A percentile compares a stretch with the other conserved stretches of the same genome.
These are phyloP conservation scores for Candida mesenterica DNA, from an alignment of 1,139 yeast genomes.

Conservation along the genomic window DNA sequence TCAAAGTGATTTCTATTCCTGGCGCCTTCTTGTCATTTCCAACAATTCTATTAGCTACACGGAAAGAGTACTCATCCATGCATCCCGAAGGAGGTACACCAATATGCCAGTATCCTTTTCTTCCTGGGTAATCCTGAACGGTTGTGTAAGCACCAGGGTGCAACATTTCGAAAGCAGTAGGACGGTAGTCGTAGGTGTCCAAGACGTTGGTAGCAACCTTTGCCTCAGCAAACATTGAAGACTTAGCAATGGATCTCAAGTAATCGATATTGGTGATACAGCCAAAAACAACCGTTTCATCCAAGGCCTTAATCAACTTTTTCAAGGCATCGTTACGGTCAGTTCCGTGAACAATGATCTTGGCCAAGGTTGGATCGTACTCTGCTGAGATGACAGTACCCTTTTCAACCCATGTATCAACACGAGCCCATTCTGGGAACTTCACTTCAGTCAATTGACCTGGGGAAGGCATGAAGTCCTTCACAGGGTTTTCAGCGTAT, in stretches of 20 bases:
- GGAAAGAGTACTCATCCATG: slow-evolving; percentile 89
- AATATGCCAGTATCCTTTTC: slow-evolving; percentile 79
- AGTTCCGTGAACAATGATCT: slow-evolving; percentile 89
- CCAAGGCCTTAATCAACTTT: slow-evolving; percentile 75
- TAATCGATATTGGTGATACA: slow-evolving; percentile 89
- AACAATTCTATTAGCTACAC: slow-evolving; percentile 85
- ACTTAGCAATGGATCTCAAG: slow-evolving; percentile 77
- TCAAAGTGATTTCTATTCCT: slow-evolving; percentile 84
- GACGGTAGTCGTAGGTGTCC: slow-evolving; percentile 76
- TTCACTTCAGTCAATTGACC: slow-evolving; percentile 85
- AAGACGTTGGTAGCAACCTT: slow-evolving; percentile 83
- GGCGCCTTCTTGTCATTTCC: slow-evolving; percentile 83
- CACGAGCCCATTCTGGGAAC: slow-evolving; percentile 88
- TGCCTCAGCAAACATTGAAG: slow-evolving; percentile 80
- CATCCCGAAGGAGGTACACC: slow-evolving; percentile 99
- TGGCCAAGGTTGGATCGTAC: slow-evolving; percentile 95
- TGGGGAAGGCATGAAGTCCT: slow-evolving; percentile 93
- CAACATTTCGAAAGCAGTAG: slow-evolving; percentile 80
- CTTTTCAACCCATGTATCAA: slow-evolving; percentile 89
- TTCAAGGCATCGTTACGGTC: slow-evolving; percentile 81
- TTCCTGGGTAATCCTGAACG: slow-evolving; percentile 94
- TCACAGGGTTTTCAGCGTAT: slow-evolving; percentile 95
- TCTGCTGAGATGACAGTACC: slow-evolving; percentile 92
- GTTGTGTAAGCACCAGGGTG: slow-evolving; percentile 94
- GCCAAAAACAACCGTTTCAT: slow-evolving; percentile 85